These are phyloP conservation scores for Zymoseptoria passerinii DNA, from an alignment of 2,329 filamentous ascomycete species.

Conservation along the genomic window DNA sequence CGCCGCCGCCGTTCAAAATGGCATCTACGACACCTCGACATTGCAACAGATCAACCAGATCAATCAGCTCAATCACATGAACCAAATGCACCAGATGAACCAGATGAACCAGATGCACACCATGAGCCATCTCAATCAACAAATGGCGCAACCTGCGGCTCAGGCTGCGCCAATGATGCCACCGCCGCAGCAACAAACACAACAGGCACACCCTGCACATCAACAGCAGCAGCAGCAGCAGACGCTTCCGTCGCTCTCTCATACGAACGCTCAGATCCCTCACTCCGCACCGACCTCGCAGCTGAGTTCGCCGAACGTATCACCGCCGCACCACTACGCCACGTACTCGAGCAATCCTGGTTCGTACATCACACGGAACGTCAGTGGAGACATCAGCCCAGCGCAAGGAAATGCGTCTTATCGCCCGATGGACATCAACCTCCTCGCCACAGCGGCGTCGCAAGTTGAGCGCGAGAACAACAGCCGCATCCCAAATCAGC, in stretches of 20 bases:
- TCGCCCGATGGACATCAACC: constrained; percentile 54
- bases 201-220: constrained; percentile 10
- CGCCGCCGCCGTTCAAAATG: constrained; percentile 43
- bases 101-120: constrained; percentile 22
- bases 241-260: constrained; percentile 19
- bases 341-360: constrained; percentile 51
- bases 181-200: constrained; percentile 6
- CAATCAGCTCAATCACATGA: constrained; percentile 68
- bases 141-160: constrained; percentile 5
- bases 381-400: constrained; percentile 38
- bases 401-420: constrained; percentile 33
- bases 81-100: constrained; percentile 37
- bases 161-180: constrained; percentile 5
- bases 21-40: constrained; percentile 43
- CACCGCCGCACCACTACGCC: constrained; percentile 79
- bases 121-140: constrained; percentile 16
- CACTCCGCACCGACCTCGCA: constrained; percentile 83
- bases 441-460: constrained; percentile 61
- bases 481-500: constrained; percentile 36
- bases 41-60: constrained; percentile 46
- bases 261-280: constrained; percentile 73
- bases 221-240: constrained; percentile 10
- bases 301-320: constrained; percentile 87
- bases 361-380: constrained; percentile 51
- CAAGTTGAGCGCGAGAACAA: constrained; percentile 56